Base-by-base conservation (phyloP, 331 rosid genomes). In the Erythrophleum ivorense region DNA sequence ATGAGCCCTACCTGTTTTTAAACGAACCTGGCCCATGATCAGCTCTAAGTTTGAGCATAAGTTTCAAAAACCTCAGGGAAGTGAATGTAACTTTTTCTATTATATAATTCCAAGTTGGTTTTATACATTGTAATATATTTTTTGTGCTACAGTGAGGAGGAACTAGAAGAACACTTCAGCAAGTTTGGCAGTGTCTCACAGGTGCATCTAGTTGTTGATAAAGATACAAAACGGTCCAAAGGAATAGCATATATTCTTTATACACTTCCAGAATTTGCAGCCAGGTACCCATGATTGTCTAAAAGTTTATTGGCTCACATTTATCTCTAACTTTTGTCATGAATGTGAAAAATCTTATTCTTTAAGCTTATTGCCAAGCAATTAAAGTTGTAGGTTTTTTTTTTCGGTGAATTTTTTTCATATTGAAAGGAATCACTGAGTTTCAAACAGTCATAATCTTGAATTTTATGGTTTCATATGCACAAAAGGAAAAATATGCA, bases 151-250 rank as follows among this genome's bases (percentile, higher is more conserved):
- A 91, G 98, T 3, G 98, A 93, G 88, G 98, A 92, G 67, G 99
- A 96, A 78, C 86, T 96, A 84, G 97, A 91, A 84, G 94, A 86
- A 78, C 87, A 86, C 78, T 96, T 96, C 80, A 75, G 85, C 71
- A 91, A 84, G 82, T 73, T 86, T 29, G 99, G 99, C 24, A 80
- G 74, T 59, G 86, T 94, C 76, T 89, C 97, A 40, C 78, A 90
- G 87, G 97, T 88, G 78, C 98, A 96, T 85, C 52, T 96, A 80
- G 92, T 94, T 79, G 81, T 93, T 83, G 94, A 96, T 85, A 94
- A 86, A 87, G 91, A 86, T 68, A 93, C 95, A 21, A 93, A 92
- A 59, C 88, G 94, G 14, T 91, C 97, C 82, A 95, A 88, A 84
- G 99, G 98, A 77, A 77, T 87, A 84, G 97, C 98, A 52, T 95